Base-by-base conservation (phyloP, 495 filamentous ascomycete species). In the Talaromyces wortmannii region DNA sequence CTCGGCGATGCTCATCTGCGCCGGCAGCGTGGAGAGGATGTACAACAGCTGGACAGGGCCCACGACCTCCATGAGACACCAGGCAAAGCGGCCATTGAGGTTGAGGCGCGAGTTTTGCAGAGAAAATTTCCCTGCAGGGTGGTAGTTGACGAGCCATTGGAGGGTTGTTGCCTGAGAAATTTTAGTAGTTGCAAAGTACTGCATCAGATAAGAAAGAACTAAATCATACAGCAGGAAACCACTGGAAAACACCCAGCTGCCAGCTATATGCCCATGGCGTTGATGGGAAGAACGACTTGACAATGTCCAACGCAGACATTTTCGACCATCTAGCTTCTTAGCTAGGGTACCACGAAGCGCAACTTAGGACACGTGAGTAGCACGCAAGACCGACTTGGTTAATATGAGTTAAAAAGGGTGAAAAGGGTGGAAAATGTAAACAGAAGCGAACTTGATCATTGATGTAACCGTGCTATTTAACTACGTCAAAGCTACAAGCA, bases 41-140 rank as follows among this genome's bases (percentile, higher is more conserved):
- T 94, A 96, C 18, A 92, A 65, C 48, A 97, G 75, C 44, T 83
- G 86, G 3, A 89, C 56, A 50, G 91, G 88, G 49, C 88, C 90
- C 15, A 85, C 81, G 12, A 81, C 71, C 70, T 98, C 94, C 91
- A 97, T 96, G 5, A 80, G 76, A 6, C 83, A 79, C 94, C 94
- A 98, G 52, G 80, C 90, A 31, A 88, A 73, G 58, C 87, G 87
- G 58, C 94, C 94, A n/a, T 91, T 90, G 30, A 97, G 65, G 68
- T 98, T 97, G 69, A 95, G 75, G 13, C 71, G 73, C 43, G 83
- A 90, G 5, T 68, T 57, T 8, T 78, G 71, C 50, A 73, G 62
- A 8, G 90, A 95, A n/a, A 90, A 94, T 70, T 97, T 97, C 59
- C 94, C 94, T 33, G 82, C 80, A 31, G 78, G 78, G 67, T 91